Conservation (phyloP, 345 rosid species). For the Syzygium aromaticum region DNA sequence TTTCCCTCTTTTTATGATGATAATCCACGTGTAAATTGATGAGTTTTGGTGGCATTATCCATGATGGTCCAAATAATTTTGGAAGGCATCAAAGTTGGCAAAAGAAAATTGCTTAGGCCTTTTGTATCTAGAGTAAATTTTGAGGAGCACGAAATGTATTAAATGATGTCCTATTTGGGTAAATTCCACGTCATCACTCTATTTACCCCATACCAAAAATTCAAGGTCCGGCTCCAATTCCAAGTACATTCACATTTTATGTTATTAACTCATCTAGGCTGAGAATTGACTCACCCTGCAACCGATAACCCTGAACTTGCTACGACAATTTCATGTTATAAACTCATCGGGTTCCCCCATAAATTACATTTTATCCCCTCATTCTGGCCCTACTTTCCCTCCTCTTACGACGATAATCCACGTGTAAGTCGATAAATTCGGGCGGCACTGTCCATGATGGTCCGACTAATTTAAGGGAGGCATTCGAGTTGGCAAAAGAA, state of each 20-base stretch:
- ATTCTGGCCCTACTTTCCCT: too few species aligned
- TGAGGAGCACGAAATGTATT: background rate
- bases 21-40: background rate
- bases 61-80: background rate
- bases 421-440: background rate
- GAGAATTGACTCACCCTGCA: background rate
- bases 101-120: background rate
- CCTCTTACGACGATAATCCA: background rate
- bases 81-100: background rate
- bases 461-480: background rate
- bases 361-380: background rate
- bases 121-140: background rate
- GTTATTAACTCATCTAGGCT: background rate
- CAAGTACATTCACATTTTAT: background rate
- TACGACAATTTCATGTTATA: too few species aligned
- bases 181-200: background rate
- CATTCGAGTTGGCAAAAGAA: background rate
- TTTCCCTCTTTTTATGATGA: background rate
- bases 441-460: background rate
- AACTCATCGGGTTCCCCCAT: background rate
- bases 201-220: too few species aligned
- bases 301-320: background rate
- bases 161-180: background rate
- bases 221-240: background rate
- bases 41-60: background rate